Percentiles rank a stretch among this genome's conserved stretches.
phyloP scores from a whole-genome alignment of 1,284 basidiomycete species.

The Fistulinella cinereoalba region DNA sequence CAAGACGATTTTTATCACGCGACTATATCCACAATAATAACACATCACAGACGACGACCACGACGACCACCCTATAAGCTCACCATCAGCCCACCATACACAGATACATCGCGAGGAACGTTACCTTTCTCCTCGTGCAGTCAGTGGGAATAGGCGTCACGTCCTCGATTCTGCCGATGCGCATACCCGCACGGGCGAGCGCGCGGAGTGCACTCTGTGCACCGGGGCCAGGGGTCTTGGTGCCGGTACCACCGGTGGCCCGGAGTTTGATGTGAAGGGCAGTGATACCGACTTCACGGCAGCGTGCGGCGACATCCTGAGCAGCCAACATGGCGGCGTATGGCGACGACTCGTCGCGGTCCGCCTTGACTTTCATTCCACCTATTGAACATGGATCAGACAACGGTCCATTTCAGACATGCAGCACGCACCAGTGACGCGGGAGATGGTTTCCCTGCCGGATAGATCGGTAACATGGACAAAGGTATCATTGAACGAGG shows the following conservation, averaged over 20 bases:
- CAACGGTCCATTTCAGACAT: not conserved
- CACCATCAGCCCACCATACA: constrained; percentile 8
- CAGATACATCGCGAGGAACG: constrained; percentile 16
- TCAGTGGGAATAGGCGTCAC: constrained; percentile 98
- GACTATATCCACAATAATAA: constrained; percentile 10
- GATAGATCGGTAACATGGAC: constrained; percentile 99
- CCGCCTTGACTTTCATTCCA: constrained; percentile 99
- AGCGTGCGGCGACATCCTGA: constrained; percentile 93
- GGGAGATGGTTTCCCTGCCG: constrained; percentile 98
- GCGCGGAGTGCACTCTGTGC: constrained; percentile 98
- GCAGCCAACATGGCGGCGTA: constrained; percentile 99
- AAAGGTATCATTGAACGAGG: constrained; percentile 99
- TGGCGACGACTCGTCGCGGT: constrained; percentile 98
- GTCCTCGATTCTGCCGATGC: constrained; percentile 96
- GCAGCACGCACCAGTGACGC: constrained; percentile 80
- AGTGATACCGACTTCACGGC: constrained; percentile 98
- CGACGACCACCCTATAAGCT: constrained; percentile 90
- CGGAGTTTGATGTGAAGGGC: constrained; percentile 98
- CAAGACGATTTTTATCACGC: constrained; percentile 14
- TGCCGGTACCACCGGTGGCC: constrained; percentile 97
- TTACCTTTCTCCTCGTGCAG: constrained; percentile 92
- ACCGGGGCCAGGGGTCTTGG: constrained; percentile 98
- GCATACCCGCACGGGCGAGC: constrained; percentile 97
- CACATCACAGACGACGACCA: constrained; percentile 90
- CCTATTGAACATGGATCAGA: constrained; percentile 44